These are phyloP conservation scores for Picocystis sp. DNA, from an alignment of 163 green algal genomes.

Conservation along the genomic window DNA sequence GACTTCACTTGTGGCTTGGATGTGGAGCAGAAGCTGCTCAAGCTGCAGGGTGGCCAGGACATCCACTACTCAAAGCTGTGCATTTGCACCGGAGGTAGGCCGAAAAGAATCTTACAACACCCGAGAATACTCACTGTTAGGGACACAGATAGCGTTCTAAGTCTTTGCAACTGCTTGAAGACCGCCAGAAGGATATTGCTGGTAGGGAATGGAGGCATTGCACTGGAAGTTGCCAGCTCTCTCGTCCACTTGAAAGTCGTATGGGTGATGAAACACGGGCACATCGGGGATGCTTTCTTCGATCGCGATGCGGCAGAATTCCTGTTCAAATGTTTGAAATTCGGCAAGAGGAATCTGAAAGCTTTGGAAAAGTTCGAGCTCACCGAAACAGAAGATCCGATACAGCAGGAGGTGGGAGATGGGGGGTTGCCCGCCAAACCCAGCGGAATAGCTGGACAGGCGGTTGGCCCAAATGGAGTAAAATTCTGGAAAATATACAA, in stretches of 20 bases:
- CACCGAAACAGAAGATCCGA: slow-evolving; percentile 9
- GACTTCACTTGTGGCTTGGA: slow-evolving; percentile 1
- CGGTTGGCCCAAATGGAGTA: slow-evolving; percentile 37
- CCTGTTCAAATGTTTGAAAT: slow-evolving; percentile 23
- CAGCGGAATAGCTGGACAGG: slow-evolving; percentile 20
- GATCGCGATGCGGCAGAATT: slow-evolving; percentile 61
- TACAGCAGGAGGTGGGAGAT: slow-evolving; percentile 7
- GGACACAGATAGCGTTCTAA: slow-evolving; percentile 44
- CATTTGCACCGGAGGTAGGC: slow-evolving; percentile 45
- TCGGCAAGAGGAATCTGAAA: not conserved
- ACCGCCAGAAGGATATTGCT: slow-evolving; percentile 27
- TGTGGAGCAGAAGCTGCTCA: not conserved
- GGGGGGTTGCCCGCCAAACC: not conserved
- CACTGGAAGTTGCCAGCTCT: slow-evolving; percentile 41
- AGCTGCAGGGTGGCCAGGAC: not conserved
- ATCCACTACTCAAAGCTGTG: slow-evolving; percentile 51
- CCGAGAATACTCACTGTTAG: slow-evolving; percentile 35
- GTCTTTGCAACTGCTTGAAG: slow-evolving; percentile 11
- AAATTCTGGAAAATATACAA: slow-evolving; percentile 14
- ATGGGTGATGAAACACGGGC: slow-evolving; percentile 54
- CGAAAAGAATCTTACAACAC: slow-evolving; percentile 24
- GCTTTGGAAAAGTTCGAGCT: not conserved
- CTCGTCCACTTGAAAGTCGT: slow-evolving; percentile 33
- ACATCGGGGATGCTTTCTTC: slow-evolving; percentile 79
- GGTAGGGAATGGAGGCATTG: slow-evolving; percentile 67